Evolutionary conservation across 2,329 filamentous ascomycete genomes (phyloP).

Genomic region (Fusarium fujikuroi): DNA sequence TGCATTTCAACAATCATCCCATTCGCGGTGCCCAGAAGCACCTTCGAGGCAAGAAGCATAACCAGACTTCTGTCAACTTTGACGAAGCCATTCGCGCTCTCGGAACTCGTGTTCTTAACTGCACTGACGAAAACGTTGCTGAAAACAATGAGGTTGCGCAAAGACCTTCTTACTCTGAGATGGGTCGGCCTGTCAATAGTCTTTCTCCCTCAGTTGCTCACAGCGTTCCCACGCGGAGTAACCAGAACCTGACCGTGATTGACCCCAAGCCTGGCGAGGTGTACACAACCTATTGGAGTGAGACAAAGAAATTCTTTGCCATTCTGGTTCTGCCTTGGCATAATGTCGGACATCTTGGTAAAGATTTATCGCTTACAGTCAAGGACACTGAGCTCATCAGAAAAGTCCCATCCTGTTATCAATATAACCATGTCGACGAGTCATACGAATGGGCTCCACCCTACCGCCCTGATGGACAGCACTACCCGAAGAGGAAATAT

Average conservation of each 20-base stretch:
- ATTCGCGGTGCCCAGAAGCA: not conserved
- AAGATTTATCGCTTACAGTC: not conserved
- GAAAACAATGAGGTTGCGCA: not conserved
- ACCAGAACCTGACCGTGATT: not conserved
- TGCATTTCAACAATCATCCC: not conserved
- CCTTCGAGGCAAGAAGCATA: not conserved
- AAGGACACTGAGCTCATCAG: not conserved
- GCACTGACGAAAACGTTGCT: not conserved
- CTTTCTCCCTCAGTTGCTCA: accelerated
- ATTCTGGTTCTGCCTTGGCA: not conserved
- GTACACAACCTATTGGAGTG: not conserved
- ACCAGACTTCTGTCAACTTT: accelerated
- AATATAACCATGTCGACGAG: not conserved
- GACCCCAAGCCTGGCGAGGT: slow-evolving; percentile 5
- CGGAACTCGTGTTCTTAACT: slow-evolving; percentile 10
- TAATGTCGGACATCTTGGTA: accelerated
- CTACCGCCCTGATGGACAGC: not conserved
- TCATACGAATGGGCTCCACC: not conserved
- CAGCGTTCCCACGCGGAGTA: not conserved
- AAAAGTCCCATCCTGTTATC: not conserved
- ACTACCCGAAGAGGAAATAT: not conserved
- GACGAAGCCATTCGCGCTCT: not conserved
- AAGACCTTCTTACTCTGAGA: not conserved
- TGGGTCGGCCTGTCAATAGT: not conserved
- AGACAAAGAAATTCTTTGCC: not conserved